phyloP scores from a whole-genome alignment of 306 rosid genomes.

The Sophora flavescens region DNA sequence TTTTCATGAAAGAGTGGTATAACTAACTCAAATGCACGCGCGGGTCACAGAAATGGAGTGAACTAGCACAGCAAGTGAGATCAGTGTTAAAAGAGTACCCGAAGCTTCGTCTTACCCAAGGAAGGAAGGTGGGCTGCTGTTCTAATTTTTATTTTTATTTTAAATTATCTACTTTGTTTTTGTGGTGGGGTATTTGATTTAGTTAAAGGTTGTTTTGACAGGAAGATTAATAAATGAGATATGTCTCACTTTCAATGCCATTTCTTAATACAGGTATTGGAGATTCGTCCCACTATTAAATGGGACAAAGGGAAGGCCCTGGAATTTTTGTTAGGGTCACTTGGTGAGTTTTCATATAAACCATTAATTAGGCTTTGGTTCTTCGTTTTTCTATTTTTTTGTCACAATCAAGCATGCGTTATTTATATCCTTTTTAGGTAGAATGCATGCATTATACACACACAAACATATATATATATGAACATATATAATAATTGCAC shows the following conservation, averaged over 20 bases:
- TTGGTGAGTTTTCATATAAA: constrained; percentile 67
- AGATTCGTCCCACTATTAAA: constrained; percentile 93
- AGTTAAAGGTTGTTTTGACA: constrained; percentile 31
- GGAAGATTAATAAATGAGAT: constrained; percentile 24
- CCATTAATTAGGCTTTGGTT: not conserved
- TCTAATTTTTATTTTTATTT: constrained; percentile 34
- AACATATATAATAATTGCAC: constrained; percentile 10
- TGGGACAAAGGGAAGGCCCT: constrained; percentile 99
- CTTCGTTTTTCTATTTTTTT: not conserved
- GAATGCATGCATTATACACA: no score
- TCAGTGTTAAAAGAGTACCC: constrained; percentile 87
- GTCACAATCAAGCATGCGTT: constrained; percentile 23
- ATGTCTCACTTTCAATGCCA: constrained; percentile 54
- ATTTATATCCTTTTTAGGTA: not conserved
- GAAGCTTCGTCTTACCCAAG: constrained; percentile 81
- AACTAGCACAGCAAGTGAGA: constrained; percentile 78
- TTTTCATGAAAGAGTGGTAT: not conserved
- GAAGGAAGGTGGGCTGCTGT: constrained; percentile 81
- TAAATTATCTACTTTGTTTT: constrained; percentile 12
- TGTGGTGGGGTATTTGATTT: constrained; percentile 34
- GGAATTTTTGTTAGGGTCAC: constrained; percentile 89
- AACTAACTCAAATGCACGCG: constrained; percentile 34
- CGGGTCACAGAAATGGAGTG: constrained; percentile 77
- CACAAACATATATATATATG: no score
- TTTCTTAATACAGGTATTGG: constrained; percentile 75